Conservation (phyloP, 2,329 filamentous ascomycete species). For the Uncinocarpus reesii region DNA sequence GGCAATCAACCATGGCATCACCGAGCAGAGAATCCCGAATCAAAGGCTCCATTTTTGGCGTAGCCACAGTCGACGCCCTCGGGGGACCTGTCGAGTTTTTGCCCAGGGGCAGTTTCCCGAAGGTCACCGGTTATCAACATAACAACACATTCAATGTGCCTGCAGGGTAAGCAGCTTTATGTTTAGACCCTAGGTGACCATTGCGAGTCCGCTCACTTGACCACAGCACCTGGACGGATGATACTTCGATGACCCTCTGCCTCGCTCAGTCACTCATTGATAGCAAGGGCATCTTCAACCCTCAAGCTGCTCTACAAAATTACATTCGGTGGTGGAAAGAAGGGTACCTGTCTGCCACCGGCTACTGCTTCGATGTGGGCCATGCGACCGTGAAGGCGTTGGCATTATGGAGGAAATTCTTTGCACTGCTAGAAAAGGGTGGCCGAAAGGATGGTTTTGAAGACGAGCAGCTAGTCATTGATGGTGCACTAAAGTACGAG, state of each 20-base stretch:
- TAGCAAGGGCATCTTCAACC: slow-evolving; percentile 23
- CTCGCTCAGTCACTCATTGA: slow-evolving; percentile 33
- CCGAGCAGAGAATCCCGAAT: slow-evolving; percentile 19
- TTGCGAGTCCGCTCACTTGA: not conserved
- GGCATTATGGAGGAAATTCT: slow-evolving; percentile 23
- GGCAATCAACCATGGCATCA: not conserved
- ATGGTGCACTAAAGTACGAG: slow-evolving; percentile 16
- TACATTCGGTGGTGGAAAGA: slow-evolving; percentile 31
- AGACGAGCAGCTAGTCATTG: slow-evolving; percentile 18
- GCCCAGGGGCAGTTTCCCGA: slow-evolving; percentile 27
- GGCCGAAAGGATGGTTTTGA: slow-evolving; percentile 4
- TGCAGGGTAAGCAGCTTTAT: slow-evolving; percentile 23
- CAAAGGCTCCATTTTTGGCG: slow-evolving; percentile 31
- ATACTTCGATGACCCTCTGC: slow-evolving; percentile 38
- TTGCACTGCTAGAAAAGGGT: not conserved
- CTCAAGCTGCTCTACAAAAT: slow-evolving; percentile 26
- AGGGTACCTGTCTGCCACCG: slow-evolving; percentile 31
- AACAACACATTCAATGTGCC: slow-evolving; percentile 30
- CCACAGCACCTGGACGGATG: slow-evolving; percentile 33
- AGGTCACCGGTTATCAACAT: slow-evolving; percentile 25
- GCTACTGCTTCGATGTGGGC: slow-evolving; percentile 34
- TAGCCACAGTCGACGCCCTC: slow-evolving; percentile 36
- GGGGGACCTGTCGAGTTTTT: slow-evolving; percentile 37
- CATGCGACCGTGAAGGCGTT: slow-evolving; percentile 26
- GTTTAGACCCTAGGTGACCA: not conserved